A percentile compares a stretch with the other conserved stretches of the same genome.
phyloP scores from a whole-genome alignment of 306 rosid genomes.

The Macrotyloma uniflorum region DNA sequence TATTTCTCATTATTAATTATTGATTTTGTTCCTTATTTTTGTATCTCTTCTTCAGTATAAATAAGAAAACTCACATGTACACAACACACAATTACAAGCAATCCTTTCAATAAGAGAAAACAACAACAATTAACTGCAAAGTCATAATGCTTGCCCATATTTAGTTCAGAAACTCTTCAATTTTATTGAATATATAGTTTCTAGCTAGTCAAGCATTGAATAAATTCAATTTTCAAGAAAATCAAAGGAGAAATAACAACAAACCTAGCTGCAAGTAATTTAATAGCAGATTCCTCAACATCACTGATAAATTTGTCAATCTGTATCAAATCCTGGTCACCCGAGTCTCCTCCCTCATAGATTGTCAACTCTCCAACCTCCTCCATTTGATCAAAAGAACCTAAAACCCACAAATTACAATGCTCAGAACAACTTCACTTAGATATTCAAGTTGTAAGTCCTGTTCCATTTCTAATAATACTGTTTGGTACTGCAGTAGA shows the following conservation, averaged over 20 bases:
- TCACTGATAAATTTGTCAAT: constrained; percentile 45
- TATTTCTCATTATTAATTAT: too few relatives aligned
- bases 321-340: constrained; percentile 45
- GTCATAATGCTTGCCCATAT: background rate
- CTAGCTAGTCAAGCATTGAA: constrained; percentile 1
- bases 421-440: constrained; percentile 28
- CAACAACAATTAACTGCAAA: background rate
- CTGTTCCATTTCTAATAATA: constrained; percentile 23
- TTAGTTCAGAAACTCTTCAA: constrained; percentile 22
- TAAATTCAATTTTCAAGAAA: background rate
- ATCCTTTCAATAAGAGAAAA: background rate
- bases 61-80: too few relatives aligned
- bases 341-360: constrained; percentile 33
- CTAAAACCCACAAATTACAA: constrained; percentile 39
- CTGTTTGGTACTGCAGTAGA: constrained; percentile 18
- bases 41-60: too few relatives aligned
- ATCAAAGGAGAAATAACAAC: background rate
- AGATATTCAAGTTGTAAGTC: background rate
- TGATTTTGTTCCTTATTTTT: too few relatives aligned
- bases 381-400: constrained; percentile 46
- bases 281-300: constrained; percentile 66
- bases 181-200: background rate
- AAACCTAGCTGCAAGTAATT: constrained; percentile 79
- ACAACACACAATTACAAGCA: too few relatives aligned
- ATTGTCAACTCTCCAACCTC: constrained; percentile 56